A percentile compares a stretch with the other conserved stretches of the same genome.
phyloP scores from a whole-genome alignment of 176 grass and related monocot species.

The Eremochloa ophiuroides region DNA sequence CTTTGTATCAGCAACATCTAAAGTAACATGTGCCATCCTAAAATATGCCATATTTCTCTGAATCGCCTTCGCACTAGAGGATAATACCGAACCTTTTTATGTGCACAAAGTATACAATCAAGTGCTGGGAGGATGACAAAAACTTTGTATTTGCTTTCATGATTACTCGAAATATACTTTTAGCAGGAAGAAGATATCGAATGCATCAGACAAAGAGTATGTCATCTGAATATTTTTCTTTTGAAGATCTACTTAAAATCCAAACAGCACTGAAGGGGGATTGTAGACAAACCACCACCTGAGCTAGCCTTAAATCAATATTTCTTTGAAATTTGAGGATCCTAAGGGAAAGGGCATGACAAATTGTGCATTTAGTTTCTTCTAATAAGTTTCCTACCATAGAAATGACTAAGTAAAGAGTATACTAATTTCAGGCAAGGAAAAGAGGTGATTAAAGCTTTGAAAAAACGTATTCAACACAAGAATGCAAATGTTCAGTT shows the following conservation, averaged over 20 bases:
- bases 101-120: background rate
- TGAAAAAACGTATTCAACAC: slow-evolving; percentile 90
- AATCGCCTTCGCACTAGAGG: background rate
- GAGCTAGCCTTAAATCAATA: background rate
- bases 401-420: background rate
- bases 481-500: slow-evolving; percentile 76
- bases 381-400: background rate
- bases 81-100: background rate
- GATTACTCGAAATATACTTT: background rate
- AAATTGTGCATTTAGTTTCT: background rate
- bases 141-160: background rate
- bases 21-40: background rate
- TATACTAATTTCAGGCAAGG: slow-evolving; percentile 56
- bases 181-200: background rate
- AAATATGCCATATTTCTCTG: background rate
- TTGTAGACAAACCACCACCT: background rate
- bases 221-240: background rate
- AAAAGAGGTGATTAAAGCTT: slow-evolving; percentile 83
- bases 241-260: background rate
- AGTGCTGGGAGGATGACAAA: background rate
- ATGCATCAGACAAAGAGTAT: background rate
- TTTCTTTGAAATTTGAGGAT: background rate
- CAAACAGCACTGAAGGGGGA: background rate
- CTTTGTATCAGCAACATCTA: background rate
- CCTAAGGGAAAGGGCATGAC: background rate